These are phyloP conservation scores for Malus domestica DNA, from an alignment of 306 rosid genomes.

Conservation along the genomic window ASM211411v1 NC_041803.1:37705001-37705500, in stretches of 20 bases:
- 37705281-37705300: slow-evolving; percentile 56
- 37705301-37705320: slow-evolving; percentile 8
- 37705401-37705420: background rate
- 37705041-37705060: background rate
- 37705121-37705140: slow-evolving; percentile 55
- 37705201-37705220: slow-evolving; percentile 80
- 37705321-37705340: slow-evolving; percentile 37
- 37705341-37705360: slow-evolving; percentile 30
- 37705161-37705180: slow-evolving; percentile 12
- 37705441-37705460: background rate
- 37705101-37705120: slow-evolving; percentile 31
- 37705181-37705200: slow-evolving; percentile 24
- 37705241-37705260: slow-evolving; percentile 42
- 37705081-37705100: slow-evolving; percentile 75
- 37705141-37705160: slow-evolving; percentile 7
- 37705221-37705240: slow-evolving; percentile 47
- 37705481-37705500: background rate
- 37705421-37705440: background rate
- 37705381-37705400: background rate
- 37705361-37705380: background rate
- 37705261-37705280: slow-evolving; percentile 72
- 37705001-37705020: background rate
- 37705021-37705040: background rate
- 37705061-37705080: slow-evolving; percentile 48
- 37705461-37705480: background rate